Percentiles rank a stretch among this genome's conserved stretches.
Evolutionary conservation across 1,139 yeast species (phyloP).

Genomic region (Blastobotrys indianensis): DNA sequence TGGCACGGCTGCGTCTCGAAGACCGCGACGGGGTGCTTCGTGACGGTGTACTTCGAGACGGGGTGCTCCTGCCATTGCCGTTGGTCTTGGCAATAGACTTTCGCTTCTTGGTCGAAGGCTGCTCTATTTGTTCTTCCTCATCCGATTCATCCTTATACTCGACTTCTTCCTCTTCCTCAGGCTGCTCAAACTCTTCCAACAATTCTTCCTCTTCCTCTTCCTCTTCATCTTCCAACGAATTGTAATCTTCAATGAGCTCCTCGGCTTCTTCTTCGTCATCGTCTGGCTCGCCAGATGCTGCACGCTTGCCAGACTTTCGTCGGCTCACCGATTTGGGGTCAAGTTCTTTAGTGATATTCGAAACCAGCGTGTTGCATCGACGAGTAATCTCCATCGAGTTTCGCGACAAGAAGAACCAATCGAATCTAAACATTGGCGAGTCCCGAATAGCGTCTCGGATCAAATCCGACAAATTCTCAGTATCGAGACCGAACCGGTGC

Average conservation of each 20-base stretch:
- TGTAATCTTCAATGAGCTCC: constrained; percentile 2
- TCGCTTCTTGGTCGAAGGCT: constrained; percentile 7
- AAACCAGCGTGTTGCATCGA: constrained; percentile 69
- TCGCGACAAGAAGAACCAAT: constrained; percentile 83
- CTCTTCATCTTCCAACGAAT: constrained; percentile 12
- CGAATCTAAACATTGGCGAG: constrained; percentile 75
- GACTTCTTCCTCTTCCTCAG: constrained; percentile 5
- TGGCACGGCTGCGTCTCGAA: too few species aligned
- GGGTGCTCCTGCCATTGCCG: constrained; percentile 9
- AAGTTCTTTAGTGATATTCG: constrained; percentile 73
- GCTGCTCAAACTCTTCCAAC: too few species aligned
- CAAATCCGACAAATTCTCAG: constrained; percentile 64
- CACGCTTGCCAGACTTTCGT: constrained; percentile 2
- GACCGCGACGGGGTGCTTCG: too few species aligned
- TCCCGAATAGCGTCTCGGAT: constrained; percentile 69
- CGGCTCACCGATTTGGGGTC: constrained; percentile 35
- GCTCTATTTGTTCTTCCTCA: constrained; percentile 6
- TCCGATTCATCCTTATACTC: constrained; percentile 11
- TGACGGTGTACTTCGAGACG: neutral
- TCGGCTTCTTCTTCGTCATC: constrained; percentile 5
- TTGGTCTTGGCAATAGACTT: constrained; percentile 1
- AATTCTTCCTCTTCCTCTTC: constrained; percentile 13
- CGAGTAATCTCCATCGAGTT: constrained; percentile 80
- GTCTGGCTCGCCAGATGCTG: neutral
- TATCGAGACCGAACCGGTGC: constrained; percentile 68